A percentile compares a stretch with the other conserved stretches of the same genome.
These are phyloP conservation scores for Penicillium manginii DNA, from an alignment of 495 filamentous ascomycete genomes.

Conservation along the genomic window DNA sequence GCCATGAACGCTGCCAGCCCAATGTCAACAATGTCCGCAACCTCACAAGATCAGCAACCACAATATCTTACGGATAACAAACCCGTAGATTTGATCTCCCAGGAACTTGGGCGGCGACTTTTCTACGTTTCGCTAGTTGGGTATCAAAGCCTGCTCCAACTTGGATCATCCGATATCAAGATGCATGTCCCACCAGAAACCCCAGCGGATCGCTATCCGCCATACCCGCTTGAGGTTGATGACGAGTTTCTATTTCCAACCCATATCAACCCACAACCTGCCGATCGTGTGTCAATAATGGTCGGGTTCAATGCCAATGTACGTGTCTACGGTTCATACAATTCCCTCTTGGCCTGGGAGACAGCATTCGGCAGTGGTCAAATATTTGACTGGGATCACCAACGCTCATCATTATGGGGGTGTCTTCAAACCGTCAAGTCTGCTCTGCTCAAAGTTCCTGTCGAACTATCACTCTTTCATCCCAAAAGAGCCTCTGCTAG, in stretches of 20 bases:
- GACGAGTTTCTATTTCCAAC: conserved; percentile 72
- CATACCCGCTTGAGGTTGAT: conserved; percentile 78
- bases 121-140: conserved; percentile 79
- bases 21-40: conserved; percentile 30
- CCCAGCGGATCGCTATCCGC: conserved; percentile 73
- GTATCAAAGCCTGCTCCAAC: conserved; percentile 64
- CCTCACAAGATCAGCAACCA: conserved; percentile 23
- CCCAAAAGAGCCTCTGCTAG: conserved; percentile 19
- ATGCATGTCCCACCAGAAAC: conserved; percentile 72
- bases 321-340: conserved; percentile 72
- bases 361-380: conserved; percentile 71
- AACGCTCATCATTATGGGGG: conserved; percentile 64
- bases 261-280: conserved; percentile 65
- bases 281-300: conserved; percentile 62
- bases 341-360: conserved; percentile 68
- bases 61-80: conserved; percentile 27
- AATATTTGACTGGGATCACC: conserved; percentile 72
- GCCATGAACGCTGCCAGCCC: conserved; percentile 29
- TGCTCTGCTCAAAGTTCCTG: conserved; percentile 61
- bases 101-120: conserved; percentile 76
- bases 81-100: conserved; percentile 66
- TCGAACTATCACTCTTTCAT: conserved; percentile 58
- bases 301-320: conserved; percentile 80
- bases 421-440: conserved; percentile 63
- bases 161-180: conserved; percentile 67